These are phyloP conservation scores for Penicillium malachiteum DNA, from an alignment of 495 filamentous ascomycete species.

Conservation along the genomic window DNA sequence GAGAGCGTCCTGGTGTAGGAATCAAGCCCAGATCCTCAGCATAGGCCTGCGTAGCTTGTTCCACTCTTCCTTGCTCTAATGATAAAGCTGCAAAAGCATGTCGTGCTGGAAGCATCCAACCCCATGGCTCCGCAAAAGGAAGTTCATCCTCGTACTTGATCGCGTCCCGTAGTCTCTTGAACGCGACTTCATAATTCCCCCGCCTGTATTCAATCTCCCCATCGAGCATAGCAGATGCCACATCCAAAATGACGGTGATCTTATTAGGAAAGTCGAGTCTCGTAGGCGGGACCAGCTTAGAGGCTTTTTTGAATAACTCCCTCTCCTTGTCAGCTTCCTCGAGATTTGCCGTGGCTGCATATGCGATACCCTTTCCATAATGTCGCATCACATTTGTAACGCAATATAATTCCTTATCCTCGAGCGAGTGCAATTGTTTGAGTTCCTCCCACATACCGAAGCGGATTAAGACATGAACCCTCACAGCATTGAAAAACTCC, in stretches of 20 bases:
- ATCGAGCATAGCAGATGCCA: constrained; percentile 63
- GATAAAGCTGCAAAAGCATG: constrained; percentile 65
- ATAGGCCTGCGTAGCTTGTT: constrained; percentile 56
- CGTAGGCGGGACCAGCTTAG: constrained; percentile 46
- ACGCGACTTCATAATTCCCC: constrained; percentile 54
- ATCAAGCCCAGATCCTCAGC: constrained; percentile 60
- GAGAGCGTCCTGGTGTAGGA: constrained; percentile 51
- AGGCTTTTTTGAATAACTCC: constrained; percentile 44
- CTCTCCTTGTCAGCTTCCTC: constrained; percentile 47
- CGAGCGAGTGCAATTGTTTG: constrained; percentile 45
- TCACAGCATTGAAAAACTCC: constrained; percentile 61
- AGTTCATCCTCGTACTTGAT: constrained; percentile 55
- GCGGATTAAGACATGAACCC: constrained; percentile 62
- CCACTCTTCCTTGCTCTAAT: constrained; percentile 57
- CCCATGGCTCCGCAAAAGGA: constrained; percentile 68
- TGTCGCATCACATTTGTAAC: constrained; percentile 63
- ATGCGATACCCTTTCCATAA: constrained; percentile 64
- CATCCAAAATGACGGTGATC: constrained; percentile 55
- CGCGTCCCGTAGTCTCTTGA: constrained; percentile 50
- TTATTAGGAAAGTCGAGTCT: constrained; percentile 67
- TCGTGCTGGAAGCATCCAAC: constrained; percentile 66
- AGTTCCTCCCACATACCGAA: constrained; percentile 67
- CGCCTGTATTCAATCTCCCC: constrained; percentile 69
- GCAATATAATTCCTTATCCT: constrained; percentile 56
- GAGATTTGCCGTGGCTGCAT: constrained; percentile 51